A percentile compares a stretch with the other conserved stretches of the same genome.
Conservation (phyloP, 805 yeast genomes). For the Yarrowia porcina region DNA sequence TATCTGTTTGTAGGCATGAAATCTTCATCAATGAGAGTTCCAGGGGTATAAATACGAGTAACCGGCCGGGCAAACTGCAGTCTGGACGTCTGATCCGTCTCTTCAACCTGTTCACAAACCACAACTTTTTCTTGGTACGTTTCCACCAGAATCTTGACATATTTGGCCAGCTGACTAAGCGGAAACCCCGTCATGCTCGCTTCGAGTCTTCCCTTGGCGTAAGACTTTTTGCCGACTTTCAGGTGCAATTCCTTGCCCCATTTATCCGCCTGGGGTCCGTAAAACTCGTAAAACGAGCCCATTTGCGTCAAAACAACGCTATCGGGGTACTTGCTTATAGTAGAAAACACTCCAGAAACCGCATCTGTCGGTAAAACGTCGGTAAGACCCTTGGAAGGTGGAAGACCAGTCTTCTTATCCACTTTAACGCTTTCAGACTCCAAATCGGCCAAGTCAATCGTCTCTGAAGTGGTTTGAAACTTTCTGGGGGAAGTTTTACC, state of each 20-base stretch:
- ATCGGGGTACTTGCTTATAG: slow-evolving; percentile 39
- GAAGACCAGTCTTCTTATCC: neutral
- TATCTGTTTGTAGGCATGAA: slow-evolving; percentile 69
- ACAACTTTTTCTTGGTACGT: slow-evolving; percentile 72
- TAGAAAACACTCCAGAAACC: slow-evolving; percentile 7
- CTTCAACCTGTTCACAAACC: slow-evolving; percentile 63
- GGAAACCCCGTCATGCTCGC: slow-evolving; percentile 92
- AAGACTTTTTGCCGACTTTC: slow-evolving; percentile 50
- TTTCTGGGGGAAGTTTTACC: neutral
- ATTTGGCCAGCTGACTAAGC: slow-evolving; percentile 61
- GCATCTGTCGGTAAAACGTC: neutral
- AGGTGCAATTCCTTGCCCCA: slow-evolving; percentile 70
- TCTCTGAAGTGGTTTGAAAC: neutral
- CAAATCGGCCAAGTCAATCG: neutral
- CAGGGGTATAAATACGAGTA: slow-evolving; percentile 82
- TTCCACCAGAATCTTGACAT: slow-evolving; percentile 68
- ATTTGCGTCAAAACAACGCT: slow-evolving; percentile 73
- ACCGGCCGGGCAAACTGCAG: slow-evolving; percentile 50
- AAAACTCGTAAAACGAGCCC: slow-evolving; percentile 51
- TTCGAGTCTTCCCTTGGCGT: slow-evolving; percentile 39
- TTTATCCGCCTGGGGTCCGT: slow-evolving; percentile 80
- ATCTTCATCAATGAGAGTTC: slow-evolving; percentile 84
- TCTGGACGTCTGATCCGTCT: slow-evolving; percentile 27
- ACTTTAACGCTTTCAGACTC: neutral
- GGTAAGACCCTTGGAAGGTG: neutral